Evolutionary conservation across 2,329 filamentous ascomycete genomes (phyloP).

Genomic region (Falciphora oryzae): DNA sequence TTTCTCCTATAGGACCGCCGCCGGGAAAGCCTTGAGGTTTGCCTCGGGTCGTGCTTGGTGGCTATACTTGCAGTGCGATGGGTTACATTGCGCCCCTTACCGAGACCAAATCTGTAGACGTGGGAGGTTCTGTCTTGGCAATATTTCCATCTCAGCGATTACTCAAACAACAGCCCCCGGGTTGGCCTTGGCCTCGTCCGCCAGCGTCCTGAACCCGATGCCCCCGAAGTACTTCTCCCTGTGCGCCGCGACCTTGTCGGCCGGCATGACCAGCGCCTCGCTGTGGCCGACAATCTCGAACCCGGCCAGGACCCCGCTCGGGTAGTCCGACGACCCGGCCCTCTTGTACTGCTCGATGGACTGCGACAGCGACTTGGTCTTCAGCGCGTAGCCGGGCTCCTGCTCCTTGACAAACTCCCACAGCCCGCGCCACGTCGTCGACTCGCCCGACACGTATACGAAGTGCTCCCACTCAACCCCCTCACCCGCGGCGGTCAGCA

Average conservation of each 20-base stretch:
- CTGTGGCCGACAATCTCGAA: conserved; percentile 1
- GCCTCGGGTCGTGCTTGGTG: too few species aligned
- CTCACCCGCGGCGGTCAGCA: background rate
- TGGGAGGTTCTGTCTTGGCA: too few species aligned
- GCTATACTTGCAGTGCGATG: too few species aligned
- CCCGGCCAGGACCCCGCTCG: background rate
- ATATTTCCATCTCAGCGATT: background rate
- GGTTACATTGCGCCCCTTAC: too few species aligned
- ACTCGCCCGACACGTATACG: conserved; percentile 8
- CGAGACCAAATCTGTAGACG: too few species aligned
- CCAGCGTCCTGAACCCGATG: conserved; percentile 4
- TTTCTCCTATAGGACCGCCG: too few species aligned
- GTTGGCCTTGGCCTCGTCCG: conserved; percentile 2
- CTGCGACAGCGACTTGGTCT: conserved; percentile 3
- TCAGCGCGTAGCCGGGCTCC: background rate
- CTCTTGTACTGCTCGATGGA: background rate
- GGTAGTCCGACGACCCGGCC: background rate
- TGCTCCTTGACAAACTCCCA: background rate
- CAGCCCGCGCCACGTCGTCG: conserved; percentile 9
- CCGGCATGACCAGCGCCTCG: background rate
- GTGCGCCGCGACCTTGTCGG: conserved; percentile 1
- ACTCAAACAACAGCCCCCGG: background rate
- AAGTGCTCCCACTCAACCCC: conserved; percentile 5
- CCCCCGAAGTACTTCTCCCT: conserved; percentile 2
- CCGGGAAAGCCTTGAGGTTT: too few species aligned